A percentile compares a stretch with the other conserved stretches of the same genome.
Evolutionary conservation across 2,329 filamentous ascomycete species (phyloP).

Genomic region (Phialophora verrucosa): DNA sequence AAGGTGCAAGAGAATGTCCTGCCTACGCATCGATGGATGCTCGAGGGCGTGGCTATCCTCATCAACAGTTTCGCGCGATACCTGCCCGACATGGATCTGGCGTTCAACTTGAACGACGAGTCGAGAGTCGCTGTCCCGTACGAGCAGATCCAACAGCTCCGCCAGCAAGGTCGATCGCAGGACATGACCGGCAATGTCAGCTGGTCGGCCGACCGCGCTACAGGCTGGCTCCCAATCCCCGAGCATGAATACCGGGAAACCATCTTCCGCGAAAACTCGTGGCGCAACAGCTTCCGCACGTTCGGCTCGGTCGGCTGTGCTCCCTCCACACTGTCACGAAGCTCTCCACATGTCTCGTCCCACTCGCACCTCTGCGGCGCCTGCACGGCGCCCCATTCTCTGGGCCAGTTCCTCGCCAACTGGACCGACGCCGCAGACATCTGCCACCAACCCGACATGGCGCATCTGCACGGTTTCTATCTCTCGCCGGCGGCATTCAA

Average conservation of each 20-base stretch:
- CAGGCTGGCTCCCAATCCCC: conserved; percentile 48
- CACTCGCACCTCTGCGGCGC: conserved; percentile 66
- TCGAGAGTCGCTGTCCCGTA: conserved; percentile 62
- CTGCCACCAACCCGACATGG: conserved; percentile 78
- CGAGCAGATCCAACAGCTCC: conserved; percentile 49
- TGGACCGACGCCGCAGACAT: conserved; percentile 70
- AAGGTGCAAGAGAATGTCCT: conserved; percentile 57
- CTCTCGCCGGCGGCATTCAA: conserved; percentile 67
- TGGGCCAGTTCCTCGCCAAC: conserved; percentile 68
- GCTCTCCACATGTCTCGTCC: conserved; percentile 65
- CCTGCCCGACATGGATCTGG: conserved; percentile 68
- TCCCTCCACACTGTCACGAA: conserved; percentile 63
- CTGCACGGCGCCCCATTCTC: conserved; percentile 69
- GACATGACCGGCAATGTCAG: conserved; percentile 27
- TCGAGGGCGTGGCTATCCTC: conserved; percentile 60
- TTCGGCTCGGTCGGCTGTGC: conserved; percentile 64
- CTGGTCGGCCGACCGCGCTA: conserved; percentile 48
- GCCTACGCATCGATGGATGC: conserved; percentile 64
- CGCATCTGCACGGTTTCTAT: conserved; percentile 75
- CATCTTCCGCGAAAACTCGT: conserved; percentile 50
- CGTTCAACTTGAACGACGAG: conserved; percentile 68
- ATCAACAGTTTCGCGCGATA: conserved; percentile 60
- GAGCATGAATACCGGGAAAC: conserved; percentile 44
- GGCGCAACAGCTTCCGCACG: conserved; percentile 48
- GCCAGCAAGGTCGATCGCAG: conserved; percentile 39